Base-by-base conservation (phyloP, 1,139 yeast species). In the Yamadazyma friedrichii region DNA sequence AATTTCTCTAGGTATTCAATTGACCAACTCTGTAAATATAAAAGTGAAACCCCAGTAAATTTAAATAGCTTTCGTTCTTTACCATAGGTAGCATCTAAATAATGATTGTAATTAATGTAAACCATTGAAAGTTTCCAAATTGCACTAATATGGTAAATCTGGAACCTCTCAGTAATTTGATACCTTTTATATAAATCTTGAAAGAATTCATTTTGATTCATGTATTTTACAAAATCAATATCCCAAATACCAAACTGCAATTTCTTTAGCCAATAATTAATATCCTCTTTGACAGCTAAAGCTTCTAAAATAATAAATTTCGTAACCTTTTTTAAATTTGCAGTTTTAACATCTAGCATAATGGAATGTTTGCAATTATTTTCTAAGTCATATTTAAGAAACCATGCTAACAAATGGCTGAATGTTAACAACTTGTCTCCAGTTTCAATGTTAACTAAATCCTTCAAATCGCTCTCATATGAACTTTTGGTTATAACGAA, bases 171-270 rank as follows among this genome's bases (percentile, higher is more conserved):
- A 12, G 50, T 46, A 17, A 49, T 43, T 8, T 49, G 38, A 27
- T 47, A 32, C 6, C 43, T 41, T 6, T 51, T 46, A 37, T 60
- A 55, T 4, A 53, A 38, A 6, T 54, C 45, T 50, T 68, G 70
- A 49, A 68, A 70, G 41, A 52, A 65, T 1, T 53, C 55, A 36
- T 68, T 67, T 48, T 72, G 77, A 50, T 72, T 72, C 43, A 71
- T 44, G 47, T 73, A 80, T 48, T 78, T 74, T 48, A 85, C 74
- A 55, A 84, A 85, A 42, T 77, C 78, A 39, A 83, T 58, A 47
- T 78, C 69, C 98, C 98, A 93, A 27, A 91, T 62, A 0, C 98
- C 98, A 56, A 88, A 78, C 41, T 84, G 82, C 36, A 88, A 64
- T 36, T 78, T 74, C 26, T 70, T 65, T 41, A 74, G 71, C 97